Conservation (phyloP, 2,329 filamentous ascomycete species). For the Raffaelea arxii region DNA sequence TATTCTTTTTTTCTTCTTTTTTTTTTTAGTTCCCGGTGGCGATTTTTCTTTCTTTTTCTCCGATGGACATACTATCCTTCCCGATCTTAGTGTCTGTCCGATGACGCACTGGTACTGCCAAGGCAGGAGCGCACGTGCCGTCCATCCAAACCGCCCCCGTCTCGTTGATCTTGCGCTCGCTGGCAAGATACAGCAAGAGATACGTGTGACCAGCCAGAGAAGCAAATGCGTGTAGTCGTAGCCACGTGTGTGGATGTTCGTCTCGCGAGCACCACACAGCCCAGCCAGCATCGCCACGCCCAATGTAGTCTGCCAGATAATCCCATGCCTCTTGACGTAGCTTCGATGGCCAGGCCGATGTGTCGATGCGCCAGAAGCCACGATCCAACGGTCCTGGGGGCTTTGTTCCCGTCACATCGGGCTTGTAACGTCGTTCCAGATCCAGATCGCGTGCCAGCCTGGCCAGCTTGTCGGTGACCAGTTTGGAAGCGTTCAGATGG, state of each 20-base stretch:
- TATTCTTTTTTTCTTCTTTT: constrained; percentile 5
- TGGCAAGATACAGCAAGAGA: constrained; percentile 64
- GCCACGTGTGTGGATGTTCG: constrained; percentile 25
- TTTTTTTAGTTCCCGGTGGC: too few relatives aligned
- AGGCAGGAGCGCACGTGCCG: constrained; percentile 43
- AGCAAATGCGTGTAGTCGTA: constrained; percentile 73
- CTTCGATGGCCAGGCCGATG: constrained; percentile 38
- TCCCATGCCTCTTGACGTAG: constrained; percentile 49
- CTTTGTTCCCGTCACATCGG: constrained; percentile 29
- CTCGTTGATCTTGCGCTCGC: constrained; percentile 48
- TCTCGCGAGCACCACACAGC: constrained; percentile 49
- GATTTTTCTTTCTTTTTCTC: too few relatives aligned
- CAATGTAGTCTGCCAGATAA: constrained; percentile 50
- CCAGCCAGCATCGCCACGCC: constrained; percentile 54
- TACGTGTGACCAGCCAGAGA: constrained; percentile 64
- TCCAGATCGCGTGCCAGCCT: constrained; percentile 44
- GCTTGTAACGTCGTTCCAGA: constrained; percentile 42
- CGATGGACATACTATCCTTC: too few relatives aligned
- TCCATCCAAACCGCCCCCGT: constrained; percentile 58
- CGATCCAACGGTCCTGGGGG: constrained; percentile 53
- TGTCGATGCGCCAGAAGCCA: constrained; percentile 66
- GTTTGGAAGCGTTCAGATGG: constrained; percentile 32
- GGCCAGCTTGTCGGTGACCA: constrained; percentile 47
- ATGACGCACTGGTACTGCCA: constrained; percentile 29
- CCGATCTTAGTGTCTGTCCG: too few relatives aligned